A percentile compares a stretch with the other conserved stretches of the same genome.
Evolutionary conservation across 208 protist genomes (phyloP).

Genomic region (Trypanosoma congolense): DNA sequence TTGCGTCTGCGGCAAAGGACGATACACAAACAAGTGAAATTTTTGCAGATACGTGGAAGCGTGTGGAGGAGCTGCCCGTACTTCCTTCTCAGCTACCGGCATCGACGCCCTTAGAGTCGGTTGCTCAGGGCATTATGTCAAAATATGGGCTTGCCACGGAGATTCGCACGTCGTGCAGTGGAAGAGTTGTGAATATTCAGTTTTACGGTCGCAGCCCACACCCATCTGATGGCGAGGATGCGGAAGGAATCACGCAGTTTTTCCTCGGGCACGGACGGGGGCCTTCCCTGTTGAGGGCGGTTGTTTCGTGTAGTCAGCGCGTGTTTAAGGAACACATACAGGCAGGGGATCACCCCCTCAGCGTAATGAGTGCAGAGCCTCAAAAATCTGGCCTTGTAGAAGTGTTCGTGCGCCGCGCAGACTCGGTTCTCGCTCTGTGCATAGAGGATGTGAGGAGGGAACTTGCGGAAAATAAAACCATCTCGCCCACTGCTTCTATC

Average conservation of each 20-base stretch:
- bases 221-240: not conserved
- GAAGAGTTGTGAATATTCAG: conserved; percentile 19
- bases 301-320: conserved; percentile 28
- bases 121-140: conserved; percentile 25
- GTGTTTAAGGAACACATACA: conserved; percentile 38
- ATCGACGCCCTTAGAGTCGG: conserved; percentile 17
- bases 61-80: not conserved
- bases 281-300: conserved; percentile 20
- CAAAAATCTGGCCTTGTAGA: conserved; percentile 5
- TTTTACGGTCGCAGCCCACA: conserved; percentile 12
- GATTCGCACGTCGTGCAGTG: conserved; percentile 17
- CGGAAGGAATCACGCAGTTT: conserved; percentile 3
- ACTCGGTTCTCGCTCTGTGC: conserved; percentile 10
- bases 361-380: conserved; percentile 5
- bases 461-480: conserved; percentile 18
- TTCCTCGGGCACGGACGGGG: conserved; percentile 25
- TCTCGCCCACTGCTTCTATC: conserved; percentile 12
- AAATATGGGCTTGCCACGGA: conserved; percentile 22
- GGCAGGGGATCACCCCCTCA: conserved; percentile 17
- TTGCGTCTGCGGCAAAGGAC: conserved; percentile 11
- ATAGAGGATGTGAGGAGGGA: conserved; percentile 18
- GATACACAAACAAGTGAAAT: conserved; percentile 12
- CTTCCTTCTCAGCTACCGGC: conserved; percentile 13
- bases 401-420: not conserved
- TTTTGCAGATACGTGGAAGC: conserved; percentile 15